Evolutionary conservation across 1,139 yeast species (phyloP).

Genomic region (Taphrina confusa): DNA sequence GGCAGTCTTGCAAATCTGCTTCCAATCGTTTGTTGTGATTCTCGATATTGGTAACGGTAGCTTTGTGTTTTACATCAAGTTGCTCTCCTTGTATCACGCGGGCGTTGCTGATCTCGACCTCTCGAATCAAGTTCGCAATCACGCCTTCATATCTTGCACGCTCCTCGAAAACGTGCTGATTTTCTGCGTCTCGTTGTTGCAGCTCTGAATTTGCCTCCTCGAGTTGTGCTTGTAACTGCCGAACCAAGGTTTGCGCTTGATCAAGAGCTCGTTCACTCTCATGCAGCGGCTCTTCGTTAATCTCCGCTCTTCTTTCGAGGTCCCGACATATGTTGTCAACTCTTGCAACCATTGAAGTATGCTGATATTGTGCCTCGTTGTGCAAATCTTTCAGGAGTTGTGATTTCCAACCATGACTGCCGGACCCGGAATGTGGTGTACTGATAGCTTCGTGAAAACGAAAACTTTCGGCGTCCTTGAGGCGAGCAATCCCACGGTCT

Average conservation of each 20-base stretch:
- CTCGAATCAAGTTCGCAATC: neutral
- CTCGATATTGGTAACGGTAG: neutral
- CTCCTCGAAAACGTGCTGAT: constrained; percentile 2
- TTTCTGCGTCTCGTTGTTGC: constrained; percentile 12
- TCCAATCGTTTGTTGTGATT: neutral
- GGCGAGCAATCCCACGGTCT: neutral
- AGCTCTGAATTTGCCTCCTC: constrained; percentile 1
- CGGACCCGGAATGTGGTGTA: constrained; percentile 20
- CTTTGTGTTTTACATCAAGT: neutral
- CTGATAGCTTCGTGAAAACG: constrained; percentile 14
- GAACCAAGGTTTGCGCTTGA: neutral
- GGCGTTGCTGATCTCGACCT: neutral
- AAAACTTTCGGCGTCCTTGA: neutral
- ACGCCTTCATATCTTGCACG: constrained; percentile 5
- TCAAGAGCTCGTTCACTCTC: neutral
- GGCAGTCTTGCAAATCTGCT: neutral
- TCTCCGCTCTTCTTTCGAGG: constrained; percentile 17
- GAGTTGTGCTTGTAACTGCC: neutral
- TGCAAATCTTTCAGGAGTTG: constrained; percentile 16
- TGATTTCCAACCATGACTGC: constrained; percentile 16
- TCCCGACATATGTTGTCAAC: constrained; percentile 22
- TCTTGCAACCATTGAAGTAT: constrained; percentile 3
- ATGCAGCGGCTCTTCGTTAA: constrained; percentile 17
- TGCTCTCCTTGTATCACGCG: neutral
- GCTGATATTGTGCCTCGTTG: constrained; percentile 19